Conservation (phyloP, 2,329 filamentous ascomycete genomes). For the Penicillium freii region DNA sequence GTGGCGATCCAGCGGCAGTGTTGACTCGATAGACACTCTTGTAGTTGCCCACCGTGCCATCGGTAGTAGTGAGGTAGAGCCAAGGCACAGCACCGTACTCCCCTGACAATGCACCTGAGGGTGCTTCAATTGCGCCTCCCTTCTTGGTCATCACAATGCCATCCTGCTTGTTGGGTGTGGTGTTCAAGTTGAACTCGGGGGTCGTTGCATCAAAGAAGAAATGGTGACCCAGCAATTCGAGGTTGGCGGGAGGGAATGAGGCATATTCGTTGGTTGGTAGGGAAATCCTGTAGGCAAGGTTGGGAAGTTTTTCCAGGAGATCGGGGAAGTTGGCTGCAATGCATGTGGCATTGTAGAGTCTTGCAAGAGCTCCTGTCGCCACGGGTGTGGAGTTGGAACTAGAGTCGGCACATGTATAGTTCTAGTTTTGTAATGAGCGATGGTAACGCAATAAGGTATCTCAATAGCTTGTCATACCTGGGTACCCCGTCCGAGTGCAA, state of each 20-base stretch:
- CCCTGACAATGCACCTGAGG: conserved; percentile 59
- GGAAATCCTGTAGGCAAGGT: conserved; percentile 66
- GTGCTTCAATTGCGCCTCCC: conserved; percentile 61
- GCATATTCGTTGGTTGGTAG: conserved; percentile 42
- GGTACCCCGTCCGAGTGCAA: conserved; percentile 82
- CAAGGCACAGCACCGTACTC: conserved; percentile 70
- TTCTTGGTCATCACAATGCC: conserved; percentile 65
- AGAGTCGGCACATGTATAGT: conserved; percentile 77
- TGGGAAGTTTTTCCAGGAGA: conserved; percentile 63
- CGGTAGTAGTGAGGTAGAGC: conserved; percentile 64
- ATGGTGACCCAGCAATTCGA: conserved; percentile 71
- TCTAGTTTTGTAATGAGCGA: conserved; percentile 53
- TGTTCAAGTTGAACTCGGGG: conserved; percentile 78
- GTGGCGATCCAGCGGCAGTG: conserved; percentile 77
- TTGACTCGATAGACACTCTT: conserved; percentile 78
- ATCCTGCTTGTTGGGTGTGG: conserved; percentile 43
- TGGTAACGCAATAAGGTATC: conserved; percentile 7
- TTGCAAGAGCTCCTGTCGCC: conserved; percentile 71
- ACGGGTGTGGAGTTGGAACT: conserved; percentile 62
- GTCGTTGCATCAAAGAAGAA: conserved; percentile 71
- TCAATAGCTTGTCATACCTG: conserved; percentile 39
- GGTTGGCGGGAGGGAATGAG: conserved; percentile 53
- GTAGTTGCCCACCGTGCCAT: conserved; percentile 60
- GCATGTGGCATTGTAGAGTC: conserved; percentile 85
- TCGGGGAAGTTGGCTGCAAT: conserved; percentile 67